These are phyloP conservation scores for Epichloe sp. DNA, from an alignment of 2,329 filamentous ascomycete genomes.

Conservation along the genomic window DNA sequence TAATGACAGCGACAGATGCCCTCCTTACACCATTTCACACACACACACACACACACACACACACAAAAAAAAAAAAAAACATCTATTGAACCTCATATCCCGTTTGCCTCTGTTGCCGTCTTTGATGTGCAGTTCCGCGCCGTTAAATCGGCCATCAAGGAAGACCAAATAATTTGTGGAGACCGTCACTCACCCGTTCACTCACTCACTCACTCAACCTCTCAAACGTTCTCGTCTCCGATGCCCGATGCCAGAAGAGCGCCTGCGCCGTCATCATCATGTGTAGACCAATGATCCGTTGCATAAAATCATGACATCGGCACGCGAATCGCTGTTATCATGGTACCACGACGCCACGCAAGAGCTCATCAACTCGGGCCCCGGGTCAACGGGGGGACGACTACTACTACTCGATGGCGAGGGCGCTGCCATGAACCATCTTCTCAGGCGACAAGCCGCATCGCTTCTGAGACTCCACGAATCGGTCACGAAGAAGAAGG, in stretches of 20 bases:
- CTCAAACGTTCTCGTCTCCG: too few species aligned
- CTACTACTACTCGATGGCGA: background rate
- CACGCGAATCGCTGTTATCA: slow-evolving; percentile 5
- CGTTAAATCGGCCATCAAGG: too few species aligned
- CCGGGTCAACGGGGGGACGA: background rate
- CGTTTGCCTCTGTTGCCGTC: too few species aligned
- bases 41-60: too few species aligned
- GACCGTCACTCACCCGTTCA: background rate
- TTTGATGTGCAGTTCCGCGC: too few species aligned
- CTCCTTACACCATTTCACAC: too few species aligned
- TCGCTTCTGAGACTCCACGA: slow-evolving; percentile 13
- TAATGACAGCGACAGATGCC: too few species aligned
- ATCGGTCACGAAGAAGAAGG: background rate
- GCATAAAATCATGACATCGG: background rate
- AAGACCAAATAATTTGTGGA: background rate
- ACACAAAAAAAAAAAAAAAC: too few species aligned
- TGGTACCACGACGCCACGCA: slow-evolving; percentile 14
- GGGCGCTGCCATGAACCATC: slow-evolving; percentile 11
- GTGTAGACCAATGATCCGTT: background rate
- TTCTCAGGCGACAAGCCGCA: slow-evolving; percentile 18
- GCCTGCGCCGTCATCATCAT: background rate
- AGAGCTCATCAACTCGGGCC: slow-evolving; percentile 5
- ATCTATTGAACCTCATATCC: too few species aligned
- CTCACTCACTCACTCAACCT: background rate
- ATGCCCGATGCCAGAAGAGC: too few species aligned